A percentile compares a stretch with the other conserved stretches of the same genome.
Evolutionary conservation across 2,329 filamentous ascomycete species (phyloP).

Genomic region (Diplodia intermedia): DNA sequence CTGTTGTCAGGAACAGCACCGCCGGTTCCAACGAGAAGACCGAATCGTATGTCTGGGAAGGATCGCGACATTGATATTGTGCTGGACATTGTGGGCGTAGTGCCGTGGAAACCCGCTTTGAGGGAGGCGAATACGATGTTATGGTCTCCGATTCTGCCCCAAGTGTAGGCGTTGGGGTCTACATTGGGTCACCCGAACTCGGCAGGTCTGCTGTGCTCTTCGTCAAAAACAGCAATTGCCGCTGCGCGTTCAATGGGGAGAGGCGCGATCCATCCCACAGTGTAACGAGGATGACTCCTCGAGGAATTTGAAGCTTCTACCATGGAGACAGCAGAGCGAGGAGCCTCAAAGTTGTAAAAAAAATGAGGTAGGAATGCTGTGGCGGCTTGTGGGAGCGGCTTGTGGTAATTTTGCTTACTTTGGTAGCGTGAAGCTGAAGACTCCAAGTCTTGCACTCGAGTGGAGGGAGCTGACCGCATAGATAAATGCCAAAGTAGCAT

Average conservation of each 20-base stretch:
- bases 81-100: not conserved
- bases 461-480: no score
- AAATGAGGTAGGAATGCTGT: no score
- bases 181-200: not conserved
- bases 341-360: no score
- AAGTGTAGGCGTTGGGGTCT: not conserved
- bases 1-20: not conserved
- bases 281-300: not conserved
- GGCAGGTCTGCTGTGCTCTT: not conserved
- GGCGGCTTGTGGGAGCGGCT: no score
- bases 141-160: not conserved
- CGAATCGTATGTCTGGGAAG: not conserved
- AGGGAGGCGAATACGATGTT: not conserved
- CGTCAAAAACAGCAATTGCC: not conserved
- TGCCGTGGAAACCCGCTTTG: not conserved
- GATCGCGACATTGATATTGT: not conserved
- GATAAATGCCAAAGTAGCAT: no score
- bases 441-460: no score
- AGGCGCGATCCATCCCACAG: not conserved
- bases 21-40: not conserved
- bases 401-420: no score
- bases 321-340: no score
- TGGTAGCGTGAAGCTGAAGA: no score
- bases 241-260: not conserved
- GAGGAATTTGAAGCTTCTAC: no score